These are phyloP conservation scores for Candida incommunis DNA, from an alignment of 805 yeast species.

Conservation along the genomic window DNA sequence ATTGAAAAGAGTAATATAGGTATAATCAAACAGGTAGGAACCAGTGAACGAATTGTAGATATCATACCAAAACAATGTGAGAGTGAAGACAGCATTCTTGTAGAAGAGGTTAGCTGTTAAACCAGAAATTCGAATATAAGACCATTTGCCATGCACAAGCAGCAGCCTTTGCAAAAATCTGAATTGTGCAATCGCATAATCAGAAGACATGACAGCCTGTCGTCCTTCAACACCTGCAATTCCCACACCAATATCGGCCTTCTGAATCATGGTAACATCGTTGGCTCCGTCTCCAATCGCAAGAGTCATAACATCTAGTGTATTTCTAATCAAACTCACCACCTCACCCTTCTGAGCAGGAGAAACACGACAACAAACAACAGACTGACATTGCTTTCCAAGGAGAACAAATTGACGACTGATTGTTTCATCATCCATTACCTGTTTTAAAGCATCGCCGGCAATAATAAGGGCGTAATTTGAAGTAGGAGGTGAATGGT, in stretches of 20 bases:
- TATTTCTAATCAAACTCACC: conserved; percentile 49
- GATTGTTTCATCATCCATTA: conserved; percentile 25
- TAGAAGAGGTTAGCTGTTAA: conserved; percentile 71
- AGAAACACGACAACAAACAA: conserved; percentile 73
- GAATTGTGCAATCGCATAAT: conserved; percentile 73
- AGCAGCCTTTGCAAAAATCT: conserved; percentile 49
- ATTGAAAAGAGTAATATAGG: conserved; percentile 65
- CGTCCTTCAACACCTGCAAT: conserved; percentile 82
- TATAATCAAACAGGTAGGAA: conserved; percentile 61
- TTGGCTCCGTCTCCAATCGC: conserved; percentile 83
- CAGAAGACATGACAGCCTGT: conserved; percentile 78
- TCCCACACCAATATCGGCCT: conserved; percentile 76
- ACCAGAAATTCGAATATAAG: conserved; percentile 58
- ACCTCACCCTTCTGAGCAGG: conserved; percentile 75
- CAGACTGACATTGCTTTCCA: conserved; percentile 64
- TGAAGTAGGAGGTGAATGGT: conserved; percentile 51
- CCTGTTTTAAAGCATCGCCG: conserved; percentile 44
- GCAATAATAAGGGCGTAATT: conserved; percentile 52
- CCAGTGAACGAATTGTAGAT: conserved; percentile 59
- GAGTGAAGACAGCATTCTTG: conserved; percentile 60
- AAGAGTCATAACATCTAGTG: conserved; percentile 57
- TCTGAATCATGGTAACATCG: conserved; percentile 80
- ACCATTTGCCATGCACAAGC: conserved; percentile 76
- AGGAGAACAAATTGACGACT: conserved; percentile 45
- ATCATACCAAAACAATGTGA: conserved; percentile 68